Base-by-base conservation (phyloP, 2,329 filamentous ascomycete species). In the Cytospora piceicola region DNA sequence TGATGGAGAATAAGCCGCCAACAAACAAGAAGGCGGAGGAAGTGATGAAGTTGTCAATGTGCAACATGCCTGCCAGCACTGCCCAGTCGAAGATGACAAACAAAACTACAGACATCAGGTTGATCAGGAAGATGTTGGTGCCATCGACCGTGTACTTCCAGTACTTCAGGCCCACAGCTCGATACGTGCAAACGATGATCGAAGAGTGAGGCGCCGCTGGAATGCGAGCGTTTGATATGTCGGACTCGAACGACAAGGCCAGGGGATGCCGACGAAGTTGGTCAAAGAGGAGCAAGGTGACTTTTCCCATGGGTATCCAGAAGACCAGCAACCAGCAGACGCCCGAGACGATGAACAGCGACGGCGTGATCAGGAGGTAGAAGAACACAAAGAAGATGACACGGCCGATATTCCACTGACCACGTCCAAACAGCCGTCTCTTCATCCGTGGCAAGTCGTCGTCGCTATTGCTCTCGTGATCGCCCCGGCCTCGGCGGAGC, bases 111-210 rank as follows among this genome's bases (percentile, higher is more conserved):
- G 88, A 90, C 80, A 98, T 92, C 65, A 99, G 85, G 76, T 99
- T 99, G 82, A 99, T 97, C 70, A 99, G 87, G 80, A 99, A 98
- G 75, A 99, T 96, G 79, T 99, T 99, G 68, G 95, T 99, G 63
- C 95, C 96, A 75, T 99, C 95, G 66, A 99, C 84, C 4, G 95
- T 99, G 79, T 99, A 99, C 79, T 99, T 99, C 94, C 96, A 99
- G 81, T 99, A 99, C 77, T 94, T 94, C 71, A 88, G 83, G 15
- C 95, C 95, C 15, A 96, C 94, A 53, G 95, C 95, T 66, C 96
- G 91, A 79, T 99, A 99, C 7, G 95, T 99, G 83, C 95, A 99
- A 39, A 99, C 84, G 22, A 99, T 82, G 68, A 99, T 94, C 14
- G 94, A 94, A 20, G 91, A 90, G 55, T 93, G 90, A 24, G 90